Conservation (phyloP, 108 stramenopile species). For the Nannochloropsis oceanica region DNA sequence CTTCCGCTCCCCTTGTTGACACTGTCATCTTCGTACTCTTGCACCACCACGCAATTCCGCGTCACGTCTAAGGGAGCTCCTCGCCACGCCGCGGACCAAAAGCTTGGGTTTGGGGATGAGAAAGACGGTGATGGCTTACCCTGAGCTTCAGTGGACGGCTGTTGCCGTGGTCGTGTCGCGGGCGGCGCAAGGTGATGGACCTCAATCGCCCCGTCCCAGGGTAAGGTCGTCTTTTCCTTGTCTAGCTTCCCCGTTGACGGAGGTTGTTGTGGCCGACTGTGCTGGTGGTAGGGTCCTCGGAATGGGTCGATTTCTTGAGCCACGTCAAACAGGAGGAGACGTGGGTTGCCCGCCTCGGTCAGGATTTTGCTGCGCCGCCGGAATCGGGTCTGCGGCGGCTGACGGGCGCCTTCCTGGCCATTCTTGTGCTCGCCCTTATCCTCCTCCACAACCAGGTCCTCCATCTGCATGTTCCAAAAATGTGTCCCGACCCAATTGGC, state of each 20-base stretch:
- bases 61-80: neutral
- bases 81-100: neutral
- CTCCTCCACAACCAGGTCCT: neutral
- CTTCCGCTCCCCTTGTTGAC: too few relatives aligned
- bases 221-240: neutral
- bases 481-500: conserved; percentile 25
- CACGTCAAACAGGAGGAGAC: neutral
- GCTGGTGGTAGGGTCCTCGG: neutral
- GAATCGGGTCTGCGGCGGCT: neutral
- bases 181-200: neutral
- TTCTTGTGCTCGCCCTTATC: neutral
- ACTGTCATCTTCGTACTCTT: neutral
- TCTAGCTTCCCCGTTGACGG: neutral
- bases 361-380: neutral
- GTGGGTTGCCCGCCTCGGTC: neutral
- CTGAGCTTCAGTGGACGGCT: neutral
- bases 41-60: neutral
- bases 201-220: neutral
- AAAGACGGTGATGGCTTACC: neutral
- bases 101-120: neutral
- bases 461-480: conserved; percentile 26
- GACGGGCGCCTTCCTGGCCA: neutral
- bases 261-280: neutral
- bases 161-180: neutral
- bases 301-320: neutral